Evolutionary conservation across 495 filamentous ascomycete species (phyloP), one percentile per base, ranked within the genome.

Genomic region (Chaetomium cochliodes): DNA sequence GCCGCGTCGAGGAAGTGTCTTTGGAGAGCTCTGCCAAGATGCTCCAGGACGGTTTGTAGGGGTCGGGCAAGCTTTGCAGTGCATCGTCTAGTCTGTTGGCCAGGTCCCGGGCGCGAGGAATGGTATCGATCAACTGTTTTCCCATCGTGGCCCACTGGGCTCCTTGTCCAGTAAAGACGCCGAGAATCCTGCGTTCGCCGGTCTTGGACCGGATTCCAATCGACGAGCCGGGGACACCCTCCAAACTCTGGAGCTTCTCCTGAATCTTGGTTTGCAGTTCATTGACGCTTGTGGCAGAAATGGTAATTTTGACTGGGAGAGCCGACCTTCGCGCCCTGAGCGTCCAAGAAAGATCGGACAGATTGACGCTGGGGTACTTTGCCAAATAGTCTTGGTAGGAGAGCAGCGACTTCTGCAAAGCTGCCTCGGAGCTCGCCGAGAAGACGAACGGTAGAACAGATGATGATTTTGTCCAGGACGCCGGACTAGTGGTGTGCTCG

Each of bases 101-200:
- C 22, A 18, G 44, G 5, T 47, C 16, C 12, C 16, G 16, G 15
- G 41, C n/a, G 44, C 16, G 13, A 44, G 44, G 16, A 47, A 47
- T 9, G 44, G 44, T 8, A 20, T 11, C 22, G 3, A 12, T n/a
- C 0, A 70, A 12, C 8, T 80, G 68, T 52, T 75, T 72, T 0
- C 79, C 78, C 81, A 83, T 83, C 1, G 69, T 67, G 20, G 70
- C 26, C 78, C 77, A 82, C 49, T 81, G 76, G 30, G 68, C 68
- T 16, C 68, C 68, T 33, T 70, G 65, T 18, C 68, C 68, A 0
- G 62, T 68, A 37, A 70, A 70, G 2, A 70, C 58, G 42, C 77
- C 77, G 13, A 69, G 65, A n/a, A 77, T n/a, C 23, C 3, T 18
- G 41, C 13, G 41, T 16, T 47, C 44, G 44, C 44, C 44, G 8